Base-by-base conservation (phyloP, 1,284 basidiomycete species). In the Coniferiporia weirii region DNA sequence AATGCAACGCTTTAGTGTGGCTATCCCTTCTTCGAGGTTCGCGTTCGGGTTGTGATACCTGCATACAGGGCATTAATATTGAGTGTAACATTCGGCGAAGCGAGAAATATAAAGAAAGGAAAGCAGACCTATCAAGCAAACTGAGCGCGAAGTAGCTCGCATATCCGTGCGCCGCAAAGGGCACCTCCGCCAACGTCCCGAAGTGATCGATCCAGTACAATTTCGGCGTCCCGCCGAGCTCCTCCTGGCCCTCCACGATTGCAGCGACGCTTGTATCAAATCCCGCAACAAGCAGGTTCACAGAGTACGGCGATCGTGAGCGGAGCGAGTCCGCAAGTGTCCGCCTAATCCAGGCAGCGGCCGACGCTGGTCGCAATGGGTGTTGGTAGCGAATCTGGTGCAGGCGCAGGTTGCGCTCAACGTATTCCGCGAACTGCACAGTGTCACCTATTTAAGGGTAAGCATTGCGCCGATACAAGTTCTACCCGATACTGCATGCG, bases 181-280 rank as follows among this genome's bases (percentile, higher is more conserved):
- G 95, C 4, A 98, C 91, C 54, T 87, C 82, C 1, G 87, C 84
- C 68, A 91, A 80, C 7, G 96, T 97, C 43, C 96, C 96, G 48
- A 97, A 81, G 71, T 97, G 95, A 75, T 99, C 96, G 63, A 98
- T 79, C 95, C 95, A 98, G 76, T 95, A 98, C 4, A 98, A 80
- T 64, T 89, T 87, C 3, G 94, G 89, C 22, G 75, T 76, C 61
- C 82, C 64, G 15, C 61, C 61, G 8, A 59, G 12, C 12, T 59
- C 61, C 50, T 59, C 61, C 48, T 52, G 36, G 38, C 51, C 57
- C 32, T 64, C 62, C 20, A 62, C 63, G 20, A 65, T 63, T 6
- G 63, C 64, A 12, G 69, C 8, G 75, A 75, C 15, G 80, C 76
- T 62, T 8, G 84, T 82, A 74, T 99, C 97, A 71, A 89, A 98